Percentiles rank a stretch among this genome's conserved stretches.
Evolutionary conservation across 768 basidiomycete species (phyloP).

Genomic region (Hericium coralloides): DNA sequence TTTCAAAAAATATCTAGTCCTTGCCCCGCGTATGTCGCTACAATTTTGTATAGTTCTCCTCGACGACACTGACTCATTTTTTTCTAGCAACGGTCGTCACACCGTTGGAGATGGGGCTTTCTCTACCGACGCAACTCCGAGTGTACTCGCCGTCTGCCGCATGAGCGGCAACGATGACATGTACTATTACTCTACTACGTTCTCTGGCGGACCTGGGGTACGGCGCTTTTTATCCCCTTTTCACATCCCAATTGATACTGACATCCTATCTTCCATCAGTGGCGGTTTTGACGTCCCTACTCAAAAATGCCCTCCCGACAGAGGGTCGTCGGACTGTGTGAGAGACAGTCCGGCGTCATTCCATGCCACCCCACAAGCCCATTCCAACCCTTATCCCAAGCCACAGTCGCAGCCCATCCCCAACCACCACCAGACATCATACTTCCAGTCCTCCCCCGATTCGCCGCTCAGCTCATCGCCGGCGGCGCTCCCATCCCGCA

Average conservation of each 20-base stretch:
- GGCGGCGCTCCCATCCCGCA: neutral
- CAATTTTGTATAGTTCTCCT: neutral
- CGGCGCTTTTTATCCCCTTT: neutral
- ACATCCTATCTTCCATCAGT: conserved; percentile 36
- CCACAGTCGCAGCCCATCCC: neutral
- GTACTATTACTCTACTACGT: conserved; percentile 90
- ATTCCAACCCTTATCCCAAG: conserved; percentile 4
- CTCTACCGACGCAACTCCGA: conserved; percentile 62
- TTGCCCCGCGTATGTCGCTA: conserved; percentile 74
- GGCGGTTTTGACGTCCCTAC: conserved; percentile 93
- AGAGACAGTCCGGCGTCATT: conserved; percentile 81
- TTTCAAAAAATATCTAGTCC: conserved; percentile 81
- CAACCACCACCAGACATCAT: neutral
- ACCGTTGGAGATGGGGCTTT: conserved; percentile 97
- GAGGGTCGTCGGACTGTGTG: conserved; percentile 95
- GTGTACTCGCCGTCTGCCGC: conserved; percentile 78
- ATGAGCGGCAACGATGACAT: conserved; percentile 72
- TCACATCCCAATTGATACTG: neutral
- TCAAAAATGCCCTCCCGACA: conserved; percentile 87
- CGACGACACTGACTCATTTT: neutral
- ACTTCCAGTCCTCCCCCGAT: neutral
- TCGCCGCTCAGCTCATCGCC: neutral
- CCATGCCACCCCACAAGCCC: conserved; percentile 21
- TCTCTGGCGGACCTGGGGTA: conserved; percentile 91
- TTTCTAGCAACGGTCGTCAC: conserved; percentile 84